These are phyloP conservation scores for Boletus bicolor DNA, from an alignment of 768 basidiomycete genomes.

Conservation along the genomic window DNA sequence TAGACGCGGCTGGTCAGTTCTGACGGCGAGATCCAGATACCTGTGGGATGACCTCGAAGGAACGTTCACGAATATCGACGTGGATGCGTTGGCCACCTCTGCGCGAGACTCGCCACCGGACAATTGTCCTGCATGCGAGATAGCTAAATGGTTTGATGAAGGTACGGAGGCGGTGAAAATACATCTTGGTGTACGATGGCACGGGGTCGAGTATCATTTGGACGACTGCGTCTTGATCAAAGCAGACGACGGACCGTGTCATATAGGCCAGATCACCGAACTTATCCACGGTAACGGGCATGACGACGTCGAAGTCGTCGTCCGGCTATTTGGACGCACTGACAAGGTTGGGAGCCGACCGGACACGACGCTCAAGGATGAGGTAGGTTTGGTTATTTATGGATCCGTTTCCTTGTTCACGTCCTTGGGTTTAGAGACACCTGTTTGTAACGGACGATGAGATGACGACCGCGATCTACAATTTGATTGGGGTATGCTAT, in stretches of 20 bases:
- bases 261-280: slow-evolving; percentile 51
- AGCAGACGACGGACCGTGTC: slow-evolving; percentile 46
- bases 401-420: background rate
- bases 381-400: slow-evolving; percentile 37
- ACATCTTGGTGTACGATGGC: slow-evolving; percentile 44
- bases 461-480: slow-evolving; percentile 30
- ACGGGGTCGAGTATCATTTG: slow-evolving; percentile 51
- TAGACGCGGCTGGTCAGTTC: background rate
- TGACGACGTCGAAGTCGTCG: slow-evolving; percentile 25
- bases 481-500: slow-evolving; percentile 47
- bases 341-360: slow-evolving; percentile 39
- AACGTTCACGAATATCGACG: slow-evolving; percentile 44
- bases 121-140: slow-evolving; percentile 53
- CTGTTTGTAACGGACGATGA: slow-evolving; percentile 55
- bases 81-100: slow-evolving; percentile 14
- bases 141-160: slow-evolving; percentile 32
- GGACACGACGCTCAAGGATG: slow-evolving; percentile 44
- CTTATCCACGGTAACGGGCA: slow-evolving; percentile 27
- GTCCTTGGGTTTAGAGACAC: slow-evolving; percentile 45
- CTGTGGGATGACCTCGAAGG: slow-evolving; percentile 45
- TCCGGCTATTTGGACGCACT: slow-evolving; percentile 51
- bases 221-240: slow-evolving; percentile 60
- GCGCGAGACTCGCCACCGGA: slow-evolving; percentile 35
- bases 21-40: slow-evolving; percentile 37
- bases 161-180: slow-evolving; percentile 30